phyloP scores from a whole-genome alignment of 2,329 filamentous ascomycete genomes.

The Xylaria sp. region DNA sequence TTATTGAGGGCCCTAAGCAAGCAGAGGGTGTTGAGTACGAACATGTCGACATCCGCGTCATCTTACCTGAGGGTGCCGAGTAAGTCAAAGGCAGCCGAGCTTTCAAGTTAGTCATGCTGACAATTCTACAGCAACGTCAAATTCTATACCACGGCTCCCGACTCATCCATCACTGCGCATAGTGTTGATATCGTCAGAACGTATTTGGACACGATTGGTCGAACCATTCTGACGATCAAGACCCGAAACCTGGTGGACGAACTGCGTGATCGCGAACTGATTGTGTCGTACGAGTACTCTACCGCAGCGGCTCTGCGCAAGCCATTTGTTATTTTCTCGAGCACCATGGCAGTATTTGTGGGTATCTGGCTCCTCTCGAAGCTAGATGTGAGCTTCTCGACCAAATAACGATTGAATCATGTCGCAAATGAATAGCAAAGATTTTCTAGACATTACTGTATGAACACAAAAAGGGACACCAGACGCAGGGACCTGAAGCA shows the following conservation, averaged over 20 bases:
- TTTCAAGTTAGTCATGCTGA: conserved; percentile 53
- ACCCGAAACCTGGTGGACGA: conserved; percentile 92
- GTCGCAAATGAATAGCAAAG: conserved; percentile 31
- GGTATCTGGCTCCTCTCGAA: conserved; percentile 79
- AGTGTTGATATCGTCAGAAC: conserved; percentile 77
- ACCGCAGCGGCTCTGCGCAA: conserved; percentile 81
- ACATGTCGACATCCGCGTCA: conserved; percentile 79
- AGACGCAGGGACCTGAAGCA: conserved; percentile 1
- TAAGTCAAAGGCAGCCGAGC: conserved; percentile 59
- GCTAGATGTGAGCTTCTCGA: conserved; percentile 81
- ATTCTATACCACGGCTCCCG: conserved; percentile 78
- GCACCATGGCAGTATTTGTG: conserved; percentile 78
- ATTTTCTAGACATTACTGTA: conserved; percentile 36
- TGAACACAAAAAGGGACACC: conserved; percentile 34
- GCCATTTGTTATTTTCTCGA: conserved; percentile 82
- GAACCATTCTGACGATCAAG: conserved; percentile 82
- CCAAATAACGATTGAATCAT: conserved; percentile 51
- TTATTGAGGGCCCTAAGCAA: conserved; percentile 91
- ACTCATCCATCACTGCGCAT: conserved; percentile 68
- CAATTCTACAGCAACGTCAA: conserved; percentile 77
- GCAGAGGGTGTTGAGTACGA: conserved; percentile 88
- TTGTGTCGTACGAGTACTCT: conserved; percentile 90
- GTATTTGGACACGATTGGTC: conserved; percentile 92
- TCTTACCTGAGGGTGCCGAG: conserved; percentile 91
- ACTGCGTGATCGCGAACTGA: conserved; percentile 81